These are phyloP conservation scores for Fonsecaea pedrosoi DNA, from an alignment of 2,329 filamentous ascomycete genomes.

Conservation along the genomic window DNA sequence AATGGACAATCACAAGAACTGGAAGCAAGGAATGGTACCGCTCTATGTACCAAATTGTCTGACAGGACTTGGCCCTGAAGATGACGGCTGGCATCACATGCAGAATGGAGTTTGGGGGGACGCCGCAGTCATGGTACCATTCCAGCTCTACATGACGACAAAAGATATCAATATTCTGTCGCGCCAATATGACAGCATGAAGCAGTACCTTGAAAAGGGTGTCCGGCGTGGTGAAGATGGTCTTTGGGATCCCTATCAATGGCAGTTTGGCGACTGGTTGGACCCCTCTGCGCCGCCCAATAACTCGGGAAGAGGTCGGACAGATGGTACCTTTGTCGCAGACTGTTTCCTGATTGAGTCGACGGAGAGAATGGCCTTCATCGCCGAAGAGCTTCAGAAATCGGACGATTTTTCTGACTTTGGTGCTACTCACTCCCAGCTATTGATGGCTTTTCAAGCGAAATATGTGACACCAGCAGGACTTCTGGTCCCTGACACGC, in stretches of 20 bases:
- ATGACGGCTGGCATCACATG: neutral
- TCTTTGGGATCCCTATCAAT: slow-evolving; percentile 46
- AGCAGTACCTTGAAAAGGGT: slow-evolving; percentile 47
- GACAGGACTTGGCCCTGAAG: neutral
- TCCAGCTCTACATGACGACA: slow-evolving; percentile 45
- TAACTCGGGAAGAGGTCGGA: slow-evolving; percentile 45
- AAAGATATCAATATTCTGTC: slow-evolving; percentile 47
- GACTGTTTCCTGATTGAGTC: slow-evolving; percentile 50
- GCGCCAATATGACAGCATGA: slow-evolving; percentile 48
- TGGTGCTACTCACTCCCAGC: slow-evolving; percentile 26
- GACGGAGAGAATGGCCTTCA: slow-evolving; percentile 43
- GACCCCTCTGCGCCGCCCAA: slow-evolving; percentile 49
- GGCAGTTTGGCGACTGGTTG: slow-evolving; percentile 52
- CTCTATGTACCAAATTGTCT: slow-evolving; percentile 45
- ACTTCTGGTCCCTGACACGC: slow-evolving; percentile 44
- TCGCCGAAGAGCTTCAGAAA: slow-evolving; percentile 42
- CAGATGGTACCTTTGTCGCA: slow-evolving; percentile 47
- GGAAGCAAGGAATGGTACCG: slow-evolving; percentile 41
- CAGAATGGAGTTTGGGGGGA: slow-evolving; percentile 51
- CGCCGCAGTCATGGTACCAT: slow-evolving; percentile 48
- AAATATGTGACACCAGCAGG: slow-evolving; percentile 44
- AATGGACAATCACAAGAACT: slow-evolving; percentile 26
- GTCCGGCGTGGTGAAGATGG: slow-evolving; percentile 44
- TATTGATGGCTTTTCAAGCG: slow-evolving; percentile 43
- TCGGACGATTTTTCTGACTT: slow-evolving; percentile 39